Conservation (phyloP, 2,329 filamentous ascomycete genomes). For the Eutypella sp. region DNA sequence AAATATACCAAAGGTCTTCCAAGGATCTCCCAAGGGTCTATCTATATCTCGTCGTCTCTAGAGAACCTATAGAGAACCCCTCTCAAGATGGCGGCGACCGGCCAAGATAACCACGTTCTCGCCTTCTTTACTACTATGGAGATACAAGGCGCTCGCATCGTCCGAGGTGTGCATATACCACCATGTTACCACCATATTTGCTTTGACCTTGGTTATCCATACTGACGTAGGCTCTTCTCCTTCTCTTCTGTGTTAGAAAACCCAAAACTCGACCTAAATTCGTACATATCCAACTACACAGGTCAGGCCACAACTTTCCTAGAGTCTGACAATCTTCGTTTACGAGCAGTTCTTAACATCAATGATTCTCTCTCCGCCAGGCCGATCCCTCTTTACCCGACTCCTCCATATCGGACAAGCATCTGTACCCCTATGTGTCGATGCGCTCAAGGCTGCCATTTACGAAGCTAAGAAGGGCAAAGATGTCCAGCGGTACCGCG, state of each 20-base stretch:
- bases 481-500: slow-evolving; percentile 67
- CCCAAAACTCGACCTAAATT: slow-evolving; percentile 87
- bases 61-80: too few species aligned
- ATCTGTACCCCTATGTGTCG: slow-evolving; percentile 69
- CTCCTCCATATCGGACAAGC: slow-evolving; percentile 75
- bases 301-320: slow-evolving; percentile 49
- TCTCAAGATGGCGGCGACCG: too few species aligned
- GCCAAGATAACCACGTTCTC: slow-evolving; percentile 27
- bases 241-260: slow-evolving; percentile 54
- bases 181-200: too few species aligned
- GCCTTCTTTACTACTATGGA: slow-evolving; percentile 44
- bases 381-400: slow-evolving; percentile 74
- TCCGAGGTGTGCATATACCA: slow-evolving; percentile 36
- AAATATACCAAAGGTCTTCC: too few species aligned
- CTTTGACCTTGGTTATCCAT: neutral
- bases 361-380: slow-evolving; percentile 39
- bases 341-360: slow-evolving; percentile 3
- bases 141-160: slow-evolving; percentile 40
- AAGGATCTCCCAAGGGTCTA: too few species aligned
- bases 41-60: too few species aligned
- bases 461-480: slow-evolving; percentile 69
- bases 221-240: neutral
- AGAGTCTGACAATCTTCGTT: neutral
- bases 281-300: slow-evolving; percentile 84
- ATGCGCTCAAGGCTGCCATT: slow-evolving; percentile 76